These are phyloP conservation scores for Chlorella vulgaris DNA, from an alignment of 139 green algal species.

Conservation along the genomic window DNA sequence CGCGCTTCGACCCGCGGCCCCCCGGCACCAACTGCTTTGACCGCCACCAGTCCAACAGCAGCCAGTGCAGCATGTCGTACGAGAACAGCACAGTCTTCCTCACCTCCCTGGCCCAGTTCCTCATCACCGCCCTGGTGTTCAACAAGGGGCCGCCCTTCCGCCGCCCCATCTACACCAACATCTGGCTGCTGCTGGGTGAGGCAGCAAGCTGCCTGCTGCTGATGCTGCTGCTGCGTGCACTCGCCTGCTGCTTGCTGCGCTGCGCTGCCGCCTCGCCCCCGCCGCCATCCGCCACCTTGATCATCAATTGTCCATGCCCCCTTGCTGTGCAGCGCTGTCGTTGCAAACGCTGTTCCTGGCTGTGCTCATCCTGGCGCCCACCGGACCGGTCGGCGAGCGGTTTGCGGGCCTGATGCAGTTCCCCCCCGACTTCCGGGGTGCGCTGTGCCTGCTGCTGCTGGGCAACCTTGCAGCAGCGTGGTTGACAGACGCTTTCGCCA, in stretches of 20 bases:
- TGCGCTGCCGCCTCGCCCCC: too few relatives aligned
- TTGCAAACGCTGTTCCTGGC: slow-evolving; percentile 13
- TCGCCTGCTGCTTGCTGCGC: too few relatives aligned
- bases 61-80: slow-evolving; percentile 25
- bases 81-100: slow-evolving; percentile 47
- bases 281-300: too few relatives aligned
- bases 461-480: slow-evolving; percentile 34
- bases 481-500: slow-evolving; percentile 7
- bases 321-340: slow-evolving; percentile 19
- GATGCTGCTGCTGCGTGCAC: too few relatives aligned
- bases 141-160: slow-evolving; percentile 47
- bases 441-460: slow-evolving; percentile 14
- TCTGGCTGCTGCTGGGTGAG: slow-evolving; percentile 41
- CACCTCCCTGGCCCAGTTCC: slow-evolving; percentile 41
- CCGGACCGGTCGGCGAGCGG: neutral
- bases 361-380: slow-evolving; percentile 15
- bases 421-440: neutral
- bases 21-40: slow-evolving; percentile 41
- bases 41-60: slow-evolving; percentile 20
- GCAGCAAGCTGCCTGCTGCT: neutral
- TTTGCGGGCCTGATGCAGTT: slow-evolving; percentile 1
- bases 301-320: too few relatives aligned
- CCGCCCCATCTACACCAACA: slow-evolving; percentile 39
- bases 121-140: slow-evolving; percentile 47
- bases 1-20: slow-evolving; percentile 37